Evolutionary conservation across 257 asterid genomes (phyloP).

Genomic region (Penstemon eatonii): DNA sequence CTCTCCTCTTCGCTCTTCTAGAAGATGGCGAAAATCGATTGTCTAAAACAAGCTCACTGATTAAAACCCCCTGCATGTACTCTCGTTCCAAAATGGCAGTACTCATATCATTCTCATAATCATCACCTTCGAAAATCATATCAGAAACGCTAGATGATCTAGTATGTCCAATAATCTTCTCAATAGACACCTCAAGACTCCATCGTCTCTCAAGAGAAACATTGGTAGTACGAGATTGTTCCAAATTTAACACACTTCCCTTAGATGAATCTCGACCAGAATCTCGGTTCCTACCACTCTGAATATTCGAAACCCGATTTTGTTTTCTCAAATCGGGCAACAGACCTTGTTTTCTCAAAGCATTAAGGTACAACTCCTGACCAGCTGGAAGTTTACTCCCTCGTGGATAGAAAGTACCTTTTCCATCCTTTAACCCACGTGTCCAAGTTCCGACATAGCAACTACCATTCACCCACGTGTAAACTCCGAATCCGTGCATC

Average conservation of each 20-base stretch:
- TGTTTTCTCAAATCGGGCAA: conserved; percentile 75
- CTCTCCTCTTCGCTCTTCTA: conserved; percentile 64
- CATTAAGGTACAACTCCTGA: conserved; percentile 74
- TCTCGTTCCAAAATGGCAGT: conserved; percentile 85
- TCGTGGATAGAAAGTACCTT: conserved; percentile 85
- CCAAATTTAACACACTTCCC: conserved; percentile 55
- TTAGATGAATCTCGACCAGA: conserved; percentile 47
- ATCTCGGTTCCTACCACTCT: conserved; percentile 48
- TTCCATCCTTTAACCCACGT: conserved; percentile 87
- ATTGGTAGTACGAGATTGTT: conserved; percentile 55
- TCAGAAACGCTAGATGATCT: conserved; percentile 54
- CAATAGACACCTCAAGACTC: conserved; percentile 93
- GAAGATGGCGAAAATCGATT: conserved; percentile 75
- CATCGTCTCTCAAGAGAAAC: conserved; percentile 78
- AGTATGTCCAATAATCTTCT: conserved; percentile 70
- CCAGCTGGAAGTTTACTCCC: conserved; percentile 67
- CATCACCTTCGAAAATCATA: conserved; percentile 42
- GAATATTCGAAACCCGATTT: conserved; percentile 75
- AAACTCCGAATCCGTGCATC: conserved; percentile 92
- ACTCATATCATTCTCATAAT: conserved; percentile 47
- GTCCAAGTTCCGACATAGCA: conserved; percentile 93
- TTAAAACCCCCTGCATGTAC: conserved; percentile 95
- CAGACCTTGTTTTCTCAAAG: conserved; percentile 81
- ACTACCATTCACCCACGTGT: conserved; percentile 84
- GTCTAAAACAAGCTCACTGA: conserved; percentile 71